Evolutionary conservation across 768 basidiomycete species (phyloP).

Genomic region (Suillus occidentalis): DNA sequence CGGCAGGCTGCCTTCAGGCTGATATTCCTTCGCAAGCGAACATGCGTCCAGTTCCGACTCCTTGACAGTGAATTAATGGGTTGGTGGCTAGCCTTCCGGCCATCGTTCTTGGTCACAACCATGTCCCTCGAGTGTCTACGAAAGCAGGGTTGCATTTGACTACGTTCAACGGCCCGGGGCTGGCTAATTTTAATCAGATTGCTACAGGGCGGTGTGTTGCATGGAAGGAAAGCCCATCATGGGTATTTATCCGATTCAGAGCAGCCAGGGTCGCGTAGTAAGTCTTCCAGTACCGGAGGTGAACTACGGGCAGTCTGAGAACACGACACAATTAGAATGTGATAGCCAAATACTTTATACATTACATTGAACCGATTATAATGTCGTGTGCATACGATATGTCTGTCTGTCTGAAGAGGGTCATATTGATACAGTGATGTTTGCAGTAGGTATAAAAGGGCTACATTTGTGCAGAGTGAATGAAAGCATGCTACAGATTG

Average conservation of each 20-base stretch:
- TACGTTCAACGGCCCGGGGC: neutral
- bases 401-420: neutral
- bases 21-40: neutral
- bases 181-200: neutral
- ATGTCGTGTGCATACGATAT: neutral
- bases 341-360: neutral
- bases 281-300: neutral
- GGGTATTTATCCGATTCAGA: no score
- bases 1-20: neutral
- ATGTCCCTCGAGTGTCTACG: neutral
- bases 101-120: neutral
- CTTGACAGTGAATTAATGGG: neutral
- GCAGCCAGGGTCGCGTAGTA: neutral
- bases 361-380: neutral
- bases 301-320: neutral
- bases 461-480: slow-evolving; percentile 12
- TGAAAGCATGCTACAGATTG: slow-evolving; percentile 11
- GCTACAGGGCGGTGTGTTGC: neutral
- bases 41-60: neutral
- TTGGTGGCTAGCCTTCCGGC: neutral
- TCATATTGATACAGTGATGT: slow-evolving; percentile 5
- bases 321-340: neutral
- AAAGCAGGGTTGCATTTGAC: neutral
- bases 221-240: neutral
- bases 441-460: slow-evolving; percentile 4